Conservation (phyloP, 257 asterid genomes). For the Salvia hispanica region DNA sequence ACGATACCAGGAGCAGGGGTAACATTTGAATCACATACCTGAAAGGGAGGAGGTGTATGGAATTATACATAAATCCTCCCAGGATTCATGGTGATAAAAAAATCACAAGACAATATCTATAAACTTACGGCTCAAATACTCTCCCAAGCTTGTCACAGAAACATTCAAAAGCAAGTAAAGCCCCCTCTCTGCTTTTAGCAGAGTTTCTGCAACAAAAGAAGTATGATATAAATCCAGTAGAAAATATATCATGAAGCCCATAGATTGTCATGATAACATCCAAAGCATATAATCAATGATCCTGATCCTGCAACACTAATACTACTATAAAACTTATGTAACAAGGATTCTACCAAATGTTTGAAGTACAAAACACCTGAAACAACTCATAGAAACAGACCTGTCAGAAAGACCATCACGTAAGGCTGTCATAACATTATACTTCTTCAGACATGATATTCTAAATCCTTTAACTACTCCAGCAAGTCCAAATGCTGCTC, state of each 20-base stretch:
- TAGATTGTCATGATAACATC: neutral
- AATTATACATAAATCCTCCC: conserved; percentile 12
- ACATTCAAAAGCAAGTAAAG: conserved; percentile 93
- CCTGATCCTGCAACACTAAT: neutral
- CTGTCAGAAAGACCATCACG: conserved; percentile 84
- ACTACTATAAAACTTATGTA: conserved; percentile 4
- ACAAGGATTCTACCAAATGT: conserved; percentile 5
- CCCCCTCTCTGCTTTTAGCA: conserved; percentile 95
- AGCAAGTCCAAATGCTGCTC: conserved; percentile 99
- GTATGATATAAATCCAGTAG: neutral
- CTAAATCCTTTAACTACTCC: conserved; percentile 93
- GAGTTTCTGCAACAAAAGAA: conserved; percentile 63
- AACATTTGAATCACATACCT: conserved; percentile 94
- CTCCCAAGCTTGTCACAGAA: conserved; percentile 94
- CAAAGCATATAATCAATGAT: neutral
- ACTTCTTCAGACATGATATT: conserved; percentile 81
- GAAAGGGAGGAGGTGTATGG: conserved; percentile 28
- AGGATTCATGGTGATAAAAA: conserved; percentile 22
- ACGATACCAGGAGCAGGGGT: conserved; percentile 85
- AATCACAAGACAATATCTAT: conserved; percentile 12
- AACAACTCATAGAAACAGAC: conserved; percentile 38
- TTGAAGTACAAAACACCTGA: neutral
- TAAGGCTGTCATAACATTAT: conserved; percentile 62
- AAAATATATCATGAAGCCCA: neutral
- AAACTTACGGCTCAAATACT: conserved; percentile 95